Percentiles rank a stretch among this genome's conserved stretches.
phyloP scores from a whole-genome alignment of 2,329 filamentous ascomycete genomes.

The Xylaria sp. region DNA sequence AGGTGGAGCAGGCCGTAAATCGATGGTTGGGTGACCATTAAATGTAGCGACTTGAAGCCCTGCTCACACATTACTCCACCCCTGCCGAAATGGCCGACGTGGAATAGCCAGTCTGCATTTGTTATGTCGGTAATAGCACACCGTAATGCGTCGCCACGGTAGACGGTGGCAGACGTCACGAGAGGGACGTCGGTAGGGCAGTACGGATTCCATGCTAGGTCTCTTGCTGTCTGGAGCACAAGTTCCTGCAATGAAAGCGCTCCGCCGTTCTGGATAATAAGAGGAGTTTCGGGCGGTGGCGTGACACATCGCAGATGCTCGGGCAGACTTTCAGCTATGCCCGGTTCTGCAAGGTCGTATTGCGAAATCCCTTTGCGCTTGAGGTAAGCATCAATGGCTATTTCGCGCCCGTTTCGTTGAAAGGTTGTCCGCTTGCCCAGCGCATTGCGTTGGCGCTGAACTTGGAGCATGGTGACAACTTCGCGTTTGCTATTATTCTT shows the following conservation, averaged over 20 bases:
- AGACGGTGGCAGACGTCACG: conserved; percentile 35
- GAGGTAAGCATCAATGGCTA: conserved; percentile 58
- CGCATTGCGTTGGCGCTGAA: conserved; percentile 59
- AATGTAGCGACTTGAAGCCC: conserved; percentile 37
- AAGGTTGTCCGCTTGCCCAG: conserved; percentile 60
- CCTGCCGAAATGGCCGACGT: conserved; percentile 35
- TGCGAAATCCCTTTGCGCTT: conserved; percentile 60
- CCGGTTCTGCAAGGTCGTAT: conserved; percentile 50
- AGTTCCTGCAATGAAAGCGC: conserved; percentile 39
- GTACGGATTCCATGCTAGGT: conserved; percentile 39
- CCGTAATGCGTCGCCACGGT: conserved; percentile 38
- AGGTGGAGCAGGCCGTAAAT: conserved; percentile 39
- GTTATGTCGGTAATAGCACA: conserved; percentile 41
- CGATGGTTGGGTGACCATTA: conserved; percentile 37
- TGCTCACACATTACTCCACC: conserved; percentile 39
- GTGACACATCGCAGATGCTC: conserved; percentile 39
- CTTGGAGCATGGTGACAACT: conserved; percentile 55
- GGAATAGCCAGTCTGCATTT: conserved; percentile 40
- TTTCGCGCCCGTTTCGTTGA: conserved; percentile 57
- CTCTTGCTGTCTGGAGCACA: conserved; percentile 37
- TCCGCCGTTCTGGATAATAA: conserved; percentile 32
- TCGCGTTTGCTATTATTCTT: conserved; percentile 62
- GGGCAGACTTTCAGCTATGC: conserved; percentile 36
- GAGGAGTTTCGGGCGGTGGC: conserved; percentile 37
- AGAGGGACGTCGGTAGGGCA: conserved; percentile 38